phyloP scores from a whole-genome alignment of 2,329 filamentous ascomycete species.

The Sarocladium strictum region DNA sequence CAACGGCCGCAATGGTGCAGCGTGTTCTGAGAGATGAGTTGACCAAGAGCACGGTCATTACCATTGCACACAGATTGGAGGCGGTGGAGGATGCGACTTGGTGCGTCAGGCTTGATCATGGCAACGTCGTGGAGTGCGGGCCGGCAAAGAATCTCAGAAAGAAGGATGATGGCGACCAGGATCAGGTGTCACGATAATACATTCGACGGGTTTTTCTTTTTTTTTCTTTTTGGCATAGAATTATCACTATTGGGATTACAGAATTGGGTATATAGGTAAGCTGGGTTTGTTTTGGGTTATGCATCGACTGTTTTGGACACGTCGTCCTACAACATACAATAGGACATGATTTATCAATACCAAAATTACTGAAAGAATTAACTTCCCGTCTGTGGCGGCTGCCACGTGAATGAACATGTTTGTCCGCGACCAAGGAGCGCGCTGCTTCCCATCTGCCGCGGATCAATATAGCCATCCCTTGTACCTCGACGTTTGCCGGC shows the following conservation, averaged over 20 bases:
- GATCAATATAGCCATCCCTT: too few relatives aligned
- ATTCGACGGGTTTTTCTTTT: neutral
- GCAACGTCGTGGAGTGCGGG: conserved; percentile 43
- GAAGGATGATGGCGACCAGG: neutral
- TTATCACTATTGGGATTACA: neutral
- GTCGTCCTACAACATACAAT: too few relatives aligned
- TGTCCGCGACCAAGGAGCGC: too few relatives aligned
- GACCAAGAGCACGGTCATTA: conserved; percentile 52
- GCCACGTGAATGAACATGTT: too few relatives aligned
- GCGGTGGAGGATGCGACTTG: conserved; percentile 55
- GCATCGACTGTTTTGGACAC: too few relatives aligned
- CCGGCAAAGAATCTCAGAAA: conserved; percentile 21
- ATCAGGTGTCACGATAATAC: neutral
- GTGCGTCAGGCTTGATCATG: conserved; percentile 46
- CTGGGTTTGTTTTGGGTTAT: too few relatives aligned
- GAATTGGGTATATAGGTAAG: too few relatives aligned
- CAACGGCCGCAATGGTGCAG: conserved; percentile 53
- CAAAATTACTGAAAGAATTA: too few relatives aligned
- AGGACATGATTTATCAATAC: too few relatives aligned
- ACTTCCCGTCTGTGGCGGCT: too few relatives aligned
- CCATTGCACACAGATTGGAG: conserved; percentile 60
- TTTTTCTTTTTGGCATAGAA: conserved; percentile 1
- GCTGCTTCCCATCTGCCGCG: too few relatives aligned
- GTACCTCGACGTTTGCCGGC: too few relatives aligned
- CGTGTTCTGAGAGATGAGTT: conserved; percentile 50